Conservation (phyloP, 1,284 basidiomycete species). For the Ganoderma lucidum region DNA sequence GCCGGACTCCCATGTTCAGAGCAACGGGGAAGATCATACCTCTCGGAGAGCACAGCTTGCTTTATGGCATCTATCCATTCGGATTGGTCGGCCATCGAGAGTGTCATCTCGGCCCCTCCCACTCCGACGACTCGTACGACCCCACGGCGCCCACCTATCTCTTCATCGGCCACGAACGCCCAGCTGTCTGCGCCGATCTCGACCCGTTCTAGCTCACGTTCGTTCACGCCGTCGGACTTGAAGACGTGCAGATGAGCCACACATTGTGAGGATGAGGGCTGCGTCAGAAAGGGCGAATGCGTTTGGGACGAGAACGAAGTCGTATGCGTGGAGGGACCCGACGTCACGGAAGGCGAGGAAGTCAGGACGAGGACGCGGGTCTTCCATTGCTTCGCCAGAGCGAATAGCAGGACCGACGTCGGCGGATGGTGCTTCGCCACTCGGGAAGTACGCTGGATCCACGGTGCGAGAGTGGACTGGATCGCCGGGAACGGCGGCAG, state of each 20-base stretch:
- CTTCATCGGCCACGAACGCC: slow-evolving; percentile 75
- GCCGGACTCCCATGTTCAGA: neutral
- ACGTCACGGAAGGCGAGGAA: slow-evolving; percentile 37
- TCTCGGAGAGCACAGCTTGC: slow-evolving; percentile 70
- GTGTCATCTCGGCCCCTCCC: slow-evolving; percentile 66
- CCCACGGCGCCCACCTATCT: slow-evolving; percentile 65
- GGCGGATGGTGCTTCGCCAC: slow-evolving; percentile 73
- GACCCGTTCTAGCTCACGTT: slow-evolving; percentile 73
- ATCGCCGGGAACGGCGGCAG: slow-evolving; percentile 70
- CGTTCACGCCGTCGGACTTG: slow-evolving; percentile 62
- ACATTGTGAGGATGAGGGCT: slow-evolving; percentile 41
- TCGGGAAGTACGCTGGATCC: slow-evolving; percentile 57
- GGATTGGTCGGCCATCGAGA: slow-evolving; percentile 65
- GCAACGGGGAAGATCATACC: slow-evolving; percentile 49
- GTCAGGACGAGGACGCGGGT: slow-evolving; percentile 69
- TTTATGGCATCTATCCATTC: slow-evolving; percentile 77
- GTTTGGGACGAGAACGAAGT: slow-evolving; percentile 30
- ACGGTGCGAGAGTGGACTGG: slow-evolving; percentile 55
- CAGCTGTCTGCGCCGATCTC: slow-evolving; percentile 79
- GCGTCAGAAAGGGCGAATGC: slow-evolving; percentile 25
- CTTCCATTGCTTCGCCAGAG: slow-evolving; percentile 79
- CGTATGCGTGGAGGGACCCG: slow-evolving; percentile 44
- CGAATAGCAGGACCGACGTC: slow-evolving; percentile 71
- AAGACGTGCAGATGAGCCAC: slow-evolving; percentile 76
- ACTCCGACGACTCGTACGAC: slow-evolving; percentile 74